Percentiles rank a stretch among this genome's conserved stretches.
Conservation (phyloP, 2,329 filamentous ascomycete species). For the Epichloe brachyelytri region DNA sequence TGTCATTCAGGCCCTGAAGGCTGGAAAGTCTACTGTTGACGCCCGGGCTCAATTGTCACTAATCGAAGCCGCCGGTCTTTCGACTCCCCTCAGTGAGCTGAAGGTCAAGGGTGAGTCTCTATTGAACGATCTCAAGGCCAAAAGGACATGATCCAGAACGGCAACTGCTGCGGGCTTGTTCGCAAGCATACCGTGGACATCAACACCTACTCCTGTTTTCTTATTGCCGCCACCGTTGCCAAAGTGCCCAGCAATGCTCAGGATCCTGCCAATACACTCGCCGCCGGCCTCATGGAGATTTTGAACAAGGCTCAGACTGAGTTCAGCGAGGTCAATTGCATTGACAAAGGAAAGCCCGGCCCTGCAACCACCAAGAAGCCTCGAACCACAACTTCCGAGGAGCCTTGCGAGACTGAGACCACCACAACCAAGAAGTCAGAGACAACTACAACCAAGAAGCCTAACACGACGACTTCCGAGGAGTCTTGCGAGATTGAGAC, state of each 20-base stretch:
- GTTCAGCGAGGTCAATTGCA: constrained; percentile 3
- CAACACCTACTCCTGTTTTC: neutral
- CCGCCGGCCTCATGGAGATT: neutral
- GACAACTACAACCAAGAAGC: neutral
- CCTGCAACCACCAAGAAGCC: neutral
- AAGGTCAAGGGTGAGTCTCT: neutral
- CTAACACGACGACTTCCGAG: neutral
- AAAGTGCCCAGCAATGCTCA: neutral
- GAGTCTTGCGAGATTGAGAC: neutral
- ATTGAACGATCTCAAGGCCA: neutral
- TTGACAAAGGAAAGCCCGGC: neutral
- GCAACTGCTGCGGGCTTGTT: neutral
- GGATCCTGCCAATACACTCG: neutral
- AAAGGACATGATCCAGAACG: constrained; percentile 1
- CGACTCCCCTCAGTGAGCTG: neutral
- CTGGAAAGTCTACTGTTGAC: neutral
- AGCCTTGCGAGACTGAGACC: neutral
- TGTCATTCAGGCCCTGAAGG: constrained; percentile 3
- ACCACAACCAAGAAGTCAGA: neutral
- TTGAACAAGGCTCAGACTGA: neutral
- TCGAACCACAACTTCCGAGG: neutral
- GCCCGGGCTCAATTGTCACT: neutral
- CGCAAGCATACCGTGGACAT: constrained; percentile 1
- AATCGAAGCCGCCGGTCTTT: neutral
- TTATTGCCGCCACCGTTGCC: neutral